Evolutionary conservation across 805 yeast species (phyloP).

Genomic region (Vanderwaltozyma yarrowii): DNA sequence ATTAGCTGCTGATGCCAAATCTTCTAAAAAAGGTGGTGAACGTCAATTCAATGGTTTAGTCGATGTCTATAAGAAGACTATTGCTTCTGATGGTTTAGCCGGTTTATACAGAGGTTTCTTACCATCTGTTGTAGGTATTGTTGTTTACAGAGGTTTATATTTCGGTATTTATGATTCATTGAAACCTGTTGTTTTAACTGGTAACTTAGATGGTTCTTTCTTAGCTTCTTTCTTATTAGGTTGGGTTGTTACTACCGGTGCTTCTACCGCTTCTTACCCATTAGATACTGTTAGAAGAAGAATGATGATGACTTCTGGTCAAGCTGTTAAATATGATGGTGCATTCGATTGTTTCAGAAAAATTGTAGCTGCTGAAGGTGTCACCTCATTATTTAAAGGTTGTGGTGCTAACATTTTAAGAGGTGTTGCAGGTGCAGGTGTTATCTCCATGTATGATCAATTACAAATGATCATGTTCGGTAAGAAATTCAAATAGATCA

Average conservation of each 20-base stretch:
- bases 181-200: conserved; percentile 89
- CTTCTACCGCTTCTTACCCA: conserved; percentile 98
- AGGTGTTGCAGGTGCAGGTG: conserved; percentile 99
- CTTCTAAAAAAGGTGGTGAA: conserved; percentile 75
- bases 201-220: conserved; percentile 91
- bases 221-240: conserved; percentile 92
- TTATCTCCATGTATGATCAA: conserved; percentile 95
- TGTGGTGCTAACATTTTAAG: conserved; percentile 99
- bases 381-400: conserved; percentile 90
- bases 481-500: conserved; percentile 70
- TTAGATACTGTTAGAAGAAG: conserved; percentile 99
- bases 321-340: conserved; percentile 93
- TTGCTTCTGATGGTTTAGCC: conserved; percentile 92
- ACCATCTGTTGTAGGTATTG: conserved; percentile 94
- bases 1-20: conserved; percentile 96
- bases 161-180: conserved; percentile 95
- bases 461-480: conserved; percentile 91
- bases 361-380: conserved; percentile 95
- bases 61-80: conserved; percentile 93
- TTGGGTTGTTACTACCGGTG: conserved; percentile 97
- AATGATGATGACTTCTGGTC: conserved; percentile 99
- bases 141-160: conserved; percentile 99
- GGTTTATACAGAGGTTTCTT: conserved; percentile 99
- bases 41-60: conserved; percentile 96
- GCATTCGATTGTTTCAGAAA: conserved; percentile 87